A percentile compares a stretch with the other conserved stretches of the same genome.
Evolutionary conservation across 1,284 basidiomycete genomes (phyloP).

Genomic region (Ceratobasidium sp.): DNA sequence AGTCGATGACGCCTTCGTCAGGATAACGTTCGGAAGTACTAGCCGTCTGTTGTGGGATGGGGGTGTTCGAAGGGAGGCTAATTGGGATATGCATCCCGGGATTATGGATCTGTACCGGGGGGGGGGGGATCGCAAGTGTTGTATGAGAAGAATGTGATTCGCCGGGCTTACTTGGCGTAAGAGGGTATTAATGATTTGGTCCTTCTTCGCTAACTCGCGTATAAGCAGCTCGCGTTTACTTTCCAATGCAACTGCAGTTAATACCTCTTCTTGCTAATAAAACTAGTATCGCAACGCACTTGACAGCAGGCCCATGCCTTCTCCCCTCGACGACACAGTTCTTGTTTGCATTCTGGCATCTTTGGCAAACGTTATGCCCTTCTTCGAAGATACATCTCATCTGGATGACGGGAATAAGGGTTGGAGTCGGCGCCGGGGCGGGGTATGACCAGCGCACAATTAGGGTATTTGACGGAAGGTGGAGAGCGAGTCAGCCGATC

Average conservation of each 20-base stretch:
- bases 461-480: too few species aligned
- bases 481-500: too few species aligned
- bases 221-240: slow-evolving; percentile 86
- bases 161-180: slow-evolving; percentile 73
- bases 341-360: slow-evolving; percentile 56
- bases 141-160: not conserved
- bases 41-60: slow-evolving; percentile 35
- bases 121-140: not conserved
- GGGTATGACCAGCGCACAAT: too few species aligned
- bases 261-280: not conserved
- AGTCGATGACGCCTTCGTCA: slow-evolving; percentile 76
- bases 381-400: slow-evolving; percentile 84
- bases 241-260: slow-evolving; percentile 51
- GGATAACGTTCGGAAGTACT: slow-evolving; percentile 62
- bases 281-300: slow-evolving; percentile 66
- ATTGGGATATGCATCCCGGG: slow-evolving; percentile 48
- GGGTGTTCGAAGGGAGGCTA: slow-evolving; percentile 38
- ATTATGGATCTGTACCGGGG: slow-evolving; percentile 46
- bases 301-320: slow-evolving; percentile 78
- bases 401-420: slow-evolving; percentile 57
- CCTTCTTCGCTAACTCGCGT: slow-evolving; percentile 84
- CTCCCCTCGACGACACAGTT: slow-evolving; percentile 84
- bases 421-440: slow-evolving; percentile 20
- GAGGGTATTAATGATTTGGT: slow-evolving; percentile 82
- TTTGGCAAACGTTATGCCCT: slow-evolving; percentile 72